Base-by-base conservation (phyloP, 2,329 filamentous ascomycete species). In the Tolypocladium album region DNA sequence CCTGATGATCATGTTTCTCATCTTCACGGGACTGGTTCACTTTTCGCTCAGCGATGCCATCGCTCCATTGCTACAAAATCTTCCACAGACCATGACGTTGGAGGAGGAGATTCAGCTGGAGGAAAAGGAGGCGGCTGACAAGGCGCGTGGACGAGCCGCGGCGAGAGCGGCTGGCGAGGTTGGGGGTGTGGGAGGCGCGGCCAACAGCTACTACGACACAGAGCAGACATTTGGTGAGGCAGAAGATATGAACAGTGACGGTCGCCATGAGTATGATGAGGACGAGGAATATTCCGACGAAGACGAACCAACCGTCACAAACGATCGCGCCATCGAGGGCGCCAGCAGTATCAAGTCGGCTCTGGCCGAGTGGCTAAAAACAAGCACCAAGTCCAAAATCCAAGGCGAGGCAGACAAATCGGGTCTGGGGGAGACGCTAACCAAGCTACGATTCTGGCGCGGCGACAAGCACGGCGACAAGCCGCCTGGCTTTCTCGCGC, bases 21-120 rank as follows among this genome's bases (percentile, higher is more conserved):
- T 95, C 65, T 88, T 93, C 71, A 89, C 88, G 2, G 74, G 85
- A 1, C 78, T 96, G 24, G 91, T 91, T 73, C 90, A 96, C 70
- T 68, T 91, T 52, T 83, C 82, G 4, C 78, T 96, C 58, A 88
- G 88, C 69, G 77, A 77, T n/a, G 89, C 91, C 2, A 82, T 96
- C 55, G 78, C 84, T 38, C 91, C 91, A 0, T 79, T 96, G 6
- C 78, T 96, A 34, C 83, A 89, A 69, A 93, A 88, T 67, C 82
- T 96, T 1, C 92, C 92, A 1, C 86, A 88, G 68, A 88, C 88
- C n/a, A 76, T 87, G 2, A 67, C 86, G 22, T 74, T 87, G 0
- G 76, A 82, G 59, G 81, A 82, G 64, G 79, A 83, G 63, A 64
- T 77, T 7, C 73, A 75, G 36, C 62, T 69, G 40, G 70, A 74